Conservation (phyloP, 1,139 yeast species). For the Saccharomycopsis crataegensis region DNA sequence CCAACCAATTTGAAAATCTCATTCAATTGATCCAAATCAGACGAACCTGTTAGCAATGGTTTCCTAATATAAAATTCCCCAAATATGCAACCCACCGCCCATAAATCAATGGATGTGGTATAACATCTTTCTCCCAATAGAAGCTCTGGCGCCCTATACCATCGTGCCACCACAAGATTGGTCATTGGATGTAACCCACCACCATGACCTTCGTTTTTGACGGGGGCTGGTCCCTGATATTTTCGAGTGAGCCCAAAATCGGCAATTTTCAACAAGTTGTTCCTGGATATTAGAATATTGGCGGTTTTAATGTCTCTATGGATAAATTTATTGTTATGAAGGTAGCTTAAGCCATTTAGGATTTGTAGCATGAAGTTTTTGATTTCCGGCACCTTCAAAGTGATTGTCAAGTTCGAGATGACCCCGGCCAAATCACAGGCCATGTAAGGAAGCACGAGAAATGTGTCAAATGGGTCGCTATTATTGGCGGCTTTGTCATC, state of each 20-base stretch:
- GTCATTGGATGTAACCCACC: constrained; percentile 41
- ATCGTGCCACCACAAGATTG: constrained; percentile 53
- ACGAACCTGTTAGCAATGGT: constrained; percentile 49
- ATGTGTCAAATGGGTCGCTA: constrained; percentile 26
- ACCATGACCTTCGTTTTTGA: constrained; percentile 29
- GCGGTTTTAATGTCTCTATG: constrained; percentile 97
- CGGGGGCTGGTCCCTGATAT: constrained; percentile 64
- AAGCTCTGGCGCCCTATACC: constrained; percentile 60
- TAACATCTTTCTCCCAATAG: constrained; percentile 50
- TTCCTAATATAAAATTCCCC: constrained; percentile 46
- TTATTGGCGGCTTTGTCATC: background rate
- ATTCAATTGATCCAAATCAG: constrained; percentile 55
- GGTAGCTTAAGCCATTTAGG: constrained; percentile 69
- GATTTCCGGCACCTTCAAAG: constrained; percentile 56
- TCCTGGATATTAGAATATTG: constrained; percentile 68
- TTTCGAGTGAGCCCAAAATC: constrained; percentile 90
- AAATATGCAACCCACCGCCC: constrained; percentile 63
- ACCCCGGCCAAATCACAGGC: constrained; percentile 88
- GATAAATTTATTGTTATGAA: constrained; percentile 62
- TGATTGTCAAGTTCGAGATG: constrained; percentile 67
- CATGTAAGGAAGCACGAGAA: constrained; percentile 91
- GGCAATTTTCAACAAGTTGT: constrained; percentile 78
- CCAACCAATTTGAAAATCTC: constrained; percentile 48
- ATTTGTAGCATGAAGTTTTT: constrained; percentile 81
- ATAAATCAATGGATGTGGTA: constrained; percentile 56